Evolutionary conservation across 345 rosid genomes (phyloP), one percentile per base, ranked within the genome.

Genomic region (Excoecaria cochinchinensis): DNA sequence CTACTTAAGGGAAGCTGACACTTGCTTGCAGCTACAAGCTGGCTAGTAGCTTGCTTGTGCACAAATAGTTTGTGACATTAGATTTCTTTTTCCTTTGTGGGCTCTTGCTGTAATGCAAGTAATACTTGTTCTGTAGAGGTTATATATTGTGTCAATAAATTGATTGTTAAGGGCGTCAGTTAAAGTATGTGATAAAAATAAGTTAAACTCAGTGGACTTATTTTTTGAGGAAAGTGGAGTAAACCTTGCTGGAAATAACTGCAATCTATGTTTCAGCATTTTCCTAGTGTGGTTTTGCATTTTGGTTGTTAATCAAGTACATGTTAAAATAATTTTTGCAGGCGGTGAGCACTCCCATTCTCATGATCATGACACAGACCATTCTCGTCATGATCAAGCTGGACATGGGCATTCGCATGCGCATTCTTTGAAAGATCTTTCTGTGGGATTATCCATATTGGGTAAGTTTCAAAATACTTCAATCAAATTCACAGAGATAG

Each of bases 301-400:
- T 69, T 16, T 9, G 44, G 15, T 8, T 57, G 19, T 76, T 60
- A 57, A 60, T 48, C 67, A 63, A 62, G 62, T 61, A 39, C 50
- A 53, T 56, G 72, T 71, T 67, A 22, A 31, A 52, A 51, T 19
- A n/a, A 75, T 74, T 56, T 71, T 66, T 84, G 80, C 90, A 95
- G 99, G 98, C 72, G 96, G 91, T 44, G 96, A 83, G 36, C 92
- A 89, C 83, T 85, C 93, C 75, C 96, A 95, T 75, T 87, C 94
- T 9, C 84, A 80, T 78, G 94, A 84, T 78, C 87, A 86, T 79
- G 86, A 76, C 79, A 87, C 63, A 31, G 86, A 85, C 73, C 85
- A 82, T 86, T 81, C 25, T 22, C 89, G 86, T 82, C 83, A 74
- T 77, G 85, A 71, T 62, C 83, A 80, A 77, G 67, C 61, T 69